Percentiles rank a stretch among this genome's conserved stretches.
phyloP scores from a whole-genome alignment of 495 filamentous ascomycete genomes.

The Evansstolkia leycettana region DNA sequence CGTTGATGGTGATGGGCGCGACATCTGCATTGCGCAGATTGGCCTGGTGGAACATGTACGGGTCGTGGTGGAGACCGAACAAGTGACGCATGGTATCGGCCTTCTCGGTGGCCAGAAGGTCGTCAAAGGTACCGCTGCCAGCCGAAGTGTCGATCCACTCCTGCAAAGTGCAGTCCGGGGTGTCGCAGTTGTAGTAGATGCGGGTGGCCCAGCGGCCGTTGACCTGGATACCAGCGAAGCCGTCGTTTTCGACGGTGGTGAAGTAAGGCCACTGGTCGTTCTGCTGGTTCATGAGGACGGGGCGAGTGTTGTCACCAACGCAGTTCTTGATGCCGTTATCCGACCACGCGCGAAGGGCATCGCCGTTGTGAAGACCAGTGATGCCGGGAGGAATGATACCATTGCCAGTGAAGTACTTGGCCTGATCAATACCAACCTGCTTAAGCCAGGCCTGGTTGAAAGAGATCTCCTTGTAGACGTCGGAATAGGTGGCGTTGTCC shows the following conservation, averaged over 20 bases:
- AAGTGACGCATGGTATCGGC: conserved; percentile 42
- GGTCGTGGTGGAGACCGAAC: conserved; percentile 40
- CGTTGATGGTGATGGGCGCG: conserved; percentile 36
- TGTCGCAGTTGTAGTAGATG: conserved; percentile 55
- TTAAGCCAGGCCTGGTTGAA: conserved; percentile 50
- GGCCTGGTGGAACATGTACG: conserved; percentile 42
- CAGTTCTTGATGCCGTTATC: conserved; percentile 47
- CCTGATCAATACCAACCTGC: conserved; percentile 32
- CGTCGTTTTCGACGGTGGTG: conserved; percentile 35
- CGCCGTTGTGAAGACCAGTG: conserved; percentile 53
- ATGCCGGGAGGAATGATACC: conserved; percentile 54
- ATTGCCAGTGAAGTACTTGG: conserved; percentile 29
- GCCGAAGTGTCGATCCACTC: conserved; percentile 52
- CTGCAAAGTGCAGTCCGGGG: conserved; percentile 38
- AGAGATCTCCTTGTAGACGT: conserved; percentile 42
- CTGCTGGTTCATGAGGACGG: conserved; percentile 32
- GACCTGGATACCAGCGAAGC: conserved; percentile 44
- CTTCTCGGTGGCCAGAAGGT: conserved; percentile 37
- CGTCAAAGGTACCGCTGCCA: conserved; percentile 34
- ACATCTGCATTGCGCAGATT: conserved; percentile 44
- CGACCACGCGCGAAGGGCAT: conserved; percentile 45
- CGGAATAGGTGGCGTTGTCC: conserved; percentile 48
- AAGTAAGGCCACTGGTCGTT: conserved; percentile 45
- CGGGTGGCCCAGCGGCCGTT: conserved; percentile 50
- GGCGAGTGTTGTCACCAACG: conserved; percentile 52